A percentile compares a stretch with the other conserved stretches of the same genome.
These are phyloP conservation scores for Obba rivulosa DNA, from an alignment of 768 basidiomycete genomes.

Conservation along the genomic window DNA sequence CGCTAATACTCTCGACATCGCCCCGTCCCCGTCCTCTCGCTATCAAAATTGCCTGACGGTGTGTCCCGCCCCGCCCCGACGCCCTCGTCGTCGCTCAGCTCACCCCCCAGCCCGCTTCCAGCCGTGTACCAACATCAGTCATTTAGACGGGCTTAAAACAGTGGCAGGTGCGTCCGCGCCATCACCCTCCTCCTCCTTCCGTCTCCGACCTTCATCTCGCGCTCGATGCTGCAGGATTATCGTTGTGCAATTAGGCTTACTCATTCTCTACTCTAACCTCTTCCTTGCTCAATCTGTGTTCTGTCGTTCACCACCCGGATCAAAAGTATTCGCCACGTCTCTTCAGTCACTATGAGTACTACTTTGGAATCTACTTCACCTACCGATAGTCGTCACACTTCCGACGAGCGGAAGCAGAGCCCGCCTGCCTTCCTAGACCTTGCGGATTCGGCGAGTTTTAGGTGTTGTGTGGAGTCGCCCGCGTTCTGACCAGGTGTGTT, in stretches of 20 bases:
- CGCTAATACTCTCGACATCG: constrained; percentile 23
- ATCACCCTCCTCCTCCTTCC: constrained; percentile 21
- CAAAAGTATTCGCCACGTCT: constrained; percentile 44
- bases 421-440: constrained; percentile 92
- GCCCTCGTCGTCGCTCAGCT: constrained; percentile 1
- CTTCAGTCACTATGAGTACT: constrained; percentile 59
- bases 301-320: constrained; percentile 48
- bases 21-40: constrained; percentile 20
- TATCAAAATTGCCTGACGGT: constrained; percentile 23
- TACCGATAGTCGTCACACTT: constrained; percentile 64
- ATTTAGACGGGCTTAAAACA: constrained; percentile 74
- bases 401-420: constrained; percentile 76
- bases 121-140: constrained; percentile 76
- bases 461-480: constrained; percentile 7
- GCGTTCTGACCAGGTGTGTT: constrained; percentile 10
- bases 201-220: constrained; percentile 8
- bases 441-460: constrained; percentile 76
- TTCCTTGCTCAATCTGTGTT: constrained; percentile 45
- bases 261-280: constrained; percentile 37
- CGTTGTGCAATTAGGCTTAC: constrained; percentile 61
- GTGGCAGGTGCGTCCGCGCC: constrained; percentile 46
- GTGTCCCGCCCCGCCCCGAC: constrained; percentile 8
- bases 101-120: constrained; percentile 39
- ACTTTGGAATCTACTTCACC: constrained; percentile 64
- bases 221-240: constrained; percentile 37